Evolutionary conservation across 345 rosid species (phyloP).

Genomic region (Populus ilicifolia): DNA sequence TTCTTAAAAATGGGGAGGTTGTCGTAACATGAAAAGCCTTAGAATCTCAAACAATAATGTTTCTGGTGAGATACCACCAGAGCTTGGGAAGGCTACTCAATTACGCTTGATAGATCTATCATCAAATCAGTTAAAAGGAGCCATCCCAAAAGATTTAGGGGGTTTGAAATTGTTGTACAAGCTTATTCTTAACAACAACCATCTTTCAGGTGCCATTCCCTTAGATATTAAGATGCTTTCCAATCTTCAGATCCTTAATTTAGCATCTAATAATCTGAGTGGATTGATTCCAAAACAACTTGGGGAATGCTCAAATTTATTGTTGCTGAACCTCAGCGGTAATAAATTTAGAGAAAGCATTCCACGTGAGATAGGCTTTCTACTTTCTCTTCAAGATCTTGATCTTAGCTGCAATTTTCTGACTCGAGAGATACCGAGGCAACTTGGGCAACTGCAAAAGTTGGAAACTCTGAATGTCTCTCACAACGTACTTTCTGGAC

Average conservation of each 20-base stretch:
- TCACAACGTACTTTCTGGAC: background rate
- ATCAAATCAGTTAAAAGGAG: too few relatives aligned
- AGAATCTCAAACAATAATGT: background rate
- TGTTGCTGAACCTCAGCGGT: background rate
- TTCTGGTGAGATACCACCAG: background rate
- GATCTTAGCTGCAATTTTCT: slow-evolving; percentile 11
- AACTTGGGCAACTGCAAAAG: background rate
- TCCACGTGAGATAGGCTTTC: background rate
- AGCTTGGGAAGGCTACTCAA: too few relatives aligned
- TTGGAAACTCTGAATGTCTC: too few relatives aligned
- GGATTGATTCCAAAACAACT: slow-evolving; percentile 7
- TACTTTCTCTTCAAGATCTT: background rate
- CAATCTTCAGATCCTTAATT: too few relatives aligned
- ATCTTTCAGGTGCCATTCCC: background rate
- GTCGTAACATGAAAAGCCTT: background rate
- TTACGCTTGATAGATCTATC: too few relatives aligned
- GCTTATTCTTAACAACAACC: background rate
- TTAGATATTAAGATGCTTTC: background rate
- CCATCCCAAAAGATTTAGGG: background rate
- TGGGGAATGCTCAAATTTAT: background rate
- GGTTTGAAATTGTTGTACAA: background rate
- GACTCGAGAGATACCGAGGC: slow-evolving; percentile 2
- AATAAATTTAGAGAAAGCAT: background rate
- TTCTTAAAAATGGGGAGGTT: background rate
- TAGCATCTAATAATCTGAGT: background rate